Percentiles rank a stretch among this genome's conserved stretches.
Evolutionary conservation across 208 protist species (phyloP).

Genomic region (Leishmania turanica): DNA sequence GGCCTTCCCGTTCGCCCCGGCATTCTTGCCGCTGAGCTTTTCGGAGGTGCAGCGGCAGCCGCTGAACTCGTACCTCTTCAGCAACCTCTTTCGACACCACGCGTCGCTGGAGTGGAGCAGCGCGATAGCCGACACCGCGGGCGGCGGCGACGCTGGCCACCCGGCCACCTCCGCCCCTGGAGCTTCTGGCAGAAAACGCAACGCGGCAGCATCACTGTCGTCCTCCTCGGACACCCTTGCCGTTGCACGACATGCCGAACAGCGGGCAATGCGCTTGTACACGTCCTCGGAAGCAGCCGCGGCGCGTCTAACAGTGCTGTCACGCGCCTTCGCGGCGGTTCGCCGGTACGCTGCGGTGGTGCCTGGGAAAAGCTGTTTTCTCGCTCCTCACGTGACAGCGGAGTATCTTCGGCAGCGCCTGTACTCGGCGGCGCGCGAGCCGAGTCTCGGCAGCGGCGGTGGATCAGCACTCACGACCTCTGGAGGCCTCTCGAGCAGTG

Average conservation of each 20-base stretch:
- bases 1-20: slow-evolving; percentile 58
- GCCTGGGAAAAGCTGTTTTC: slow-evolving; percentile 39
- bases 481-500: slow-evolving; percentile 6
- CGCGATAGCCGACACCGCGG: neutral
- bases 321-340: slow-evolving; percentile 72
- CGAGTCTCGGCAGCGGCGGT: slow-evolving; percentile 1
- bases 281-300: slow-evolving; percentile 47
- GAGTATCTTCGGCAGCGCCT: slow-evolving; percentile 69
- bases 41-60: slow-evolving; percentile 53
- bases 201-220: neutral
- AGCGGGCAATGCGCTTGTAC: slow-evolving; percentile 44
- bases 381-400: slow-evolving; percentile 63
- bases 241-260: slow-evolving; percentile 3
- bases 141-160: slow-evolving; percentile 1
- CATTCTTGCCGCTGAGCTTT: slow-evolving; percentile 55
- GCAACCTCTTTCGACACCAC: slow-evolving; percentile 50
- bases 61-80: slow-evolving; percentile 83
- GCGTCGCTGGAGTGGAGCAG: slow-evolving; percentile 18
- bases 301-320: slow-evolving; percentile 68
- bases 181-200: neutral
- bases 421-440: slow-evolving; percentile 33
- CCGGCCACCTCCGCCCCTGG: neutral
- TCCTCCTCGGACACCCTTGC: slow-evolving; percentile 1
- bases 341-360: slow-evolving; percentile 53
- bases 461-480: neutral